Conservation (phyloP, 257 asterid genomes). For the Plantago elongata region DNA sequence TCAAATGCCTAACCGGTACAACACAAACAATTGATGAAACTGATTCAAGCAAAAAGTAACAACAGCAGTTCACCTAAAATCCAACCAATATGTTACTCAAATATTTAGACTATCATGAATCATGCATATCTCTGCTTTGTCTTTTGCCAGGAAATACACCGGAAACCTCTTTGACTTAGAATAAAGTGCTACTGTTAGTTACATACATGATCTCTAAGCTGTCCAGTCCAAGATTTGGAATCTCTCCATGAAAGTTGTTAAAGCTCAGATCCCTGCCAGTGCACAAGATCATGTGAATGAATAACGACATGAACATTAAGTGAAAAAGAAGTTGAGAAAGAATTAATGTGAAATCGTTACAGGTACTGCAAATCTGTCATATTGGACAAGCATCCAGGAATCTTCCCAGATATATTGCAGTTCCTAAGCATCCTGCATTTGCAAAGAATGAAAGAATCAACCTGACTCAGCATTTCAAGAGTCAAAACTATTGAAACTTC, state of each 20-base stretch:
- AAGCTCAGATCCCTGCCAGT: conserved; percentile 58
- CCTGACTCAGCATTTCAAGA: background rate
- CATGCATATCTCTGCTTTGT: no score
- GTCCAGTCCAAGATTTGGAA: conserved; percentile 29
- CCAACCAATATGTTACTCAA: no score
- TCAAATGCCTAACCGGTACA: conserved; percentile 32
- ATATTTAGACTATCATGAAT: no score
- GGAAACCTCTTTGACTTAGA: no score
- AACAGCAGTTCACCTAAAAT: no score
- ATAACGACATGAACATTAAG: no score
- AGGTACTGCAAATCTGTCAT: conserved; percentile 14
- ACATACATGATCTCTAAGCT: background rate
- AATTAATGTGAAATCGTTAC: background rate
- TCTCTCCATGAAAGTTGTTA: conserved; percentile 46
- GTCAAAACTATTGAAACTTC: background rate
- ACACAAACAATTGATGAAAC: no score
- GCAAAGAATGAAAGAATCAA: conserved; percentile 9
- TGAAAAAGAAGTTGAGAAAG: no score
- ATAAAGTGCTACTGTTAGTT: background rate
- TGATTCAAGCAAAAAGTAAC: no score
- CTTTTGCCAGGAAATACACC: no score
- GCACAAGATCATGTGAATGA: background rate
- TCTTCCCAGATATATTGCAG: conserved; percentile 48
- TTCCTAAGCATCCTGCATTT: conserved; percentile 56
- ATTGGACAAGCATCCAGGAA: conserved; percentile 31